Evolutionary conservation across 495 filamentous ascomycete species (phyloP), one percentile per base, ranked within the genome.

Genomic region (Aspergillus funiculosus): DNA sequence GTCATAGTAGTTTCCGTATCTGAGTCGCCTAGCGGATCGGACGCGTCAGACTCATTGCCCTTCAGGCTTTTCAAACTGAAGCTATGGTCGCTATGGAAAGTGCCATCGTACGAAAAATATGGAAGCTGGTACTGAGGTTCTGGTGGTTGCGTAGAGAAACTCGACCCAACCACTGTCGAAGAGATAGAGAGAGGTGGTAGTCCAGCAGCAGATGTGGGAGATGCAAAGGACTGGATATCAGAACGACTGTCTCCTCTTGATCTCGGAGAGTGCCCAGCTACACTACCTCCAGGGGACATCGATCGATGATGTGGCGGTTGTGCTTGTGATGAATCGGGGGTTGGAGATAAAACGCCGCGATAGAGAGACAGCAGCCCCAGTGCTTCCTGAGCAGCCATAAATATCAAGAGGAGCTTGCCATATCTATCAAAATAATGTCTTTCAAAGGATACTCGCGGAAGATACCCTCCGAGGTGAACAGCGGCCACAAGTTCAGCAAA

Each of bases 391-490:
- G 60, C 57, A 4, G 59, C 52, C 68, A 72, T 72, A 27, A 69
- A 72, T 7, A 63, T 44, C 32, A 72, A 43, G 19, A 72, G 63
- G 3, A 66, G 36, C 39, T 69, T 70, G 22, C 68, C 68, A 26
- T 69, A 68, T 34, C 62, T 55, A 50, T 72, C 68, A 36, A 70
- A 72, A 42, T 69, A 68, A 13, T 63, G 62, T 30, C 68, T 52
- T 14, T 62, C 61, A 24, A 52, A 56, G 3, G 56, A 56, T 6
- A 38, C 55, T 0, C 53, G 53, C 3, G 68, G 67, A 20, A 72
- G 53, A 50, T 68, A 62, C 19, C 58, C 65, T 17, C 68, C 68
- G 7, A 72, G 48, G 30, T 68, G 63, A 39, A 73, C 53, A 8
- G 66, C 66, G 3, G 59, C 61, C 5, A 32, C 60, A 13, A 73